These are phyloP conservation scores for Arthrobotrys musiformis DNA, from an alignment of 2,329 filamentous ascomycete genomes.

Conservation along the genomic window DNA sequence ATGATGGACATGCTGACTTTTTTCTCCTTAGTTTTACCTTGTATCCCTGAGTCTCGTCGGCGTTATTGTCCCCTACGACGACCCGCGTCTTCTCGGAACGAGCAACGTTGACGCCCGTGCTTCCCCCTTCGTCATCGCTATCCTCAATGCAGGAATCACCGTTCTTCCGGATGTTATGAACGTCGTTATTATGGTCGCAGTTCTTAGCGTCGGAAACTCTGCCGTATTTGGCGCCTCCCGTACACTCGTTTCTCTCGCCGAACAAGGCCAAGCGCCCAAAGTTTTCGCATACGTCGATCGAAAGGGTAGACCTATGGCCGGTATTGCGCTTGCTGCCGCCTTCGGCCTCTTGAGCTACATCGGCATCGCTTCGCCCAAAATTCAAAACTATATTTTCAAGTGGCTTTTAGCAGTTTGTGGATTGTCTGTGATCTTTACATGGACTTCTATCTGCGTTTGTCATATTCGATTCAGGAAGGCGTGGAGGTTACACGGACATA, in stretches of 20 bases:
- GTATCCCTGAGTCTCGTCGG: conserved; percentile 83
- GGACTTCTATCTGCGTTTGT: conserved; percentile 85
- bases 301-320: conserved; percentile 79
- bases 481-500: conserved; percentile 77
- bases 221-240: conserved; percentile 91
- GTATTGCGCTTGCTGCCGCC: conserved; percentile 74
- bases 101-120: conserved; percentile 75
- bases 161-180: conserved; percentile 91
- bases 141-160: conserved; percentile 81
- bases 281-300: conserved; percentile 84
- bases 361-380: conserved; percentile 68
- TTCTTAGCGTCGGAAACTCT: conserved; percentile 90
- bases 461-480: conserved; percentile 90
- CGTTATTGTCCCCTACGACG: conserved; percentile 79
- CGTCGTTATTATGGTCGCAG: conserved; percentile 89
- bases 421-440: conserved; percentile 79
- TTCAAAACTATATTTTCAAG: conserved; percentile 74
- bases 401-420: conserved; percentile 83
- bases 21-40: conserved; percentile 79
- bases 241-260: conserved; percentile 87
- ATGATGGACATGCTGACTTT: conserved; percentile 1
- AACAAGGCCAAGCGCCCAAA: conserved; percentile 83
- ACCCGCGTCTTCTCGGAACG: conserved; percentile 70
- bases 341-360: conserved; percentile 83
- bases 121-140: conserved; percentile 93